Base-by-base conservation (phyloP, 2,329 filamentous ascomycete species). In the Alternaria sp. region DNA sequence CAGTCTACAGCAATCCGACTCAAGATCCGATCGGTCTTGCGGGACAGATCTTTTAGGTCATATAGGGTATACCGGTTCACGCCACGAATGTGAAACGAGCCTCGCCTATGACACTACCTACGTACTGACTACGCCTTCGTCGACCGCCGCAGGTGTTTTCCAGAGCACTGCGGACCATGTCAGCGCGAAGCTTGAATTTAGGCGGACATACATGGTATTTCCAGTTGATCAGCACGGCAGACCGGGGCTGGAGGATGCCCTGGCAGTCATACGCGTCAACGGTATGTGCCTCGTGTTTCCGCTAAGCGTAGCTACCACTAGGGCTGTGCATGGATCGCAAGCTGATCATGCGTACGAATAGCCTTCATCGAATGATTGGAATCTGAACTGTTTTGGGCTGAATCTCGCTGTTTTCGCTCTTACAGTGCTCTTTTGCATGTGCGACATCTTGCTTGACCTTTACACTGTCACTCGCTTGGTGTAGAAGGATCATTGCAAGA, bases 171-270 rank as follows among this genome's bases (percentile, higher is more conserved):
- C 28, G 18, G n/a, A 12, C 38, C 20, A 24, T 22, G 42, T 55
- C 22, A 43, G 54, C 51, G 24, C 16, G 24, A 18, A 55, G 41
- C 32, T 43, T 54, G 41, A 51, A 55, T 46, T 38, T 36, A 49
- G 22, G 32, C 52, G 16, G 41, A 28, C 36, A 41, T 51, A 43
- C 26, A 42, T 44, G 38, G 12, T 42, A 30, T 39, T 12, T 61
- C 63, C 64, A 67, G 63, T 63, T 61, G 61, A 63, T 61, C 61
- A 66, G 64, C 69, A 73, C 61, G 68, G 69, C 70, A 67, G 69
- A 36, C 20, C 62, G 63, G 39, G 36, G 59, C 49, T 48, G 20
- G 14, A 28, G n/a, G 46, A 34, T 51, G 42, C 32, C 43, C 64
- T 57, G 64, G 54, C 44, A 24, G 30, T 51, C 49, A 47, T 53